Evolutionary conservation across 2,329 filamentous ascomycete species (phyloP).

Genomic region (Claviceps paspali): DNA sequence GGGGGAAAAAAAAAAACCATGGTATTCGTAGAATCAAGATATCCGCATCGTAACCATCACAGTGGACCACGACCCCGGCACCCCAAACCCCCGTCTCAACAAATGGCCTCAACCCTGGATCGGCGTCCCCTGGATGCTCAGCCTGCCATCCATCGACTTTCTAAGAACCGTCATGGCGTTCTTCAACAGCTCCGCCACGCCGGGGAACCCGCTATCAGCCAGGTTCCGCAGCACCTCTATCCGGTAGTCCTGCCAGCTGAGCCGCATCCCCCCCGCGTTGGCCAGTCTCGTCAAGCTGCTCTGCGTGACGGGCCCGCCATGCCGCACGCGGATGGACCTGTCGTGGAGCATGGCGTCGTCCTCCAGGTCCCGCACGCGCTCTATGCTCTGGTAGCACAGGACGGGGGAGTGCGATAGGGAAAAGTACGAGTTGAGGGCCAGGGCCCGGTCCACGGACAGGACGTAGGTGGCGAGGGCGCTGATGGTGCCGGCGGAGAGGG

Average conservation of each 20-base stretch:
- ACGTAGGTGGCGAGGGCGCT: constrained; percentile 33
- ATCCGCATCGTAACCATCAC: no score
- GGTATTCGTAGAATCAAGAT: no score
- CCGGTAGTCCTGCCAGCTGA: constrained; percentile 63
- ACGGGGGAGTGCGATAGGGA: constrained; percentile 43
- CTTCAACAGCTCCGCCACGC: constrained; percentile 58
- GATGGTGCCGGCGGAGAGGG: constrained; percentile 29
- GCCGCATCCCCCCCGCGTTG: constrained; percentile 46
- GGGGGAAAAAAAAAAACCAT: no score
- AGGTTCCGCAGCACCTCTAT: constrained; percentile 56
- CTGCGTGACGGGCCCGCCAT: constrained; percentile 56
- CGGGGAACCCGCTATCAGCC: constrained; percentile 45
- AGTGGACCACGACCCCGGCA: no score
- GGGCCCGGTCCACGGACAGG: constrained; percentile 27
- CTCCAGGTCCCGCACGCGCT: constrained; percentile 40
- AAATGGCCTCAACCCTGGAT: constrained; percentile 4
- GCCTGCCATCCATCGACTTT: constrained; percentile 24
- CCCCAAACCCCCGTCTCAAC: no score
- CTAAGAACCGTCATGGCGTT: constrained; percentile 67
- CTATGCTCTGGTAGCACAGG: constrained; percentile 39
- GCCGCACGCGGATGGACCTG: constrained; percentile 29
- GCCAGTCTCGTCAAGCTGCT: constrained; percentile 47
- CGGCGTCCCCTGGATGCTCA: constrained; percentile 9
- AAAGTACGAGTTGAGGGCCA: constrained; percentile 35
- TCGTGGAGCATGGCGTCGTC: constrained; percentile 32